phyloP scores from a whole-genome alignment of 2,329 filamentous ascomycete genomes.

The Colletotrichum musae region DNA sequence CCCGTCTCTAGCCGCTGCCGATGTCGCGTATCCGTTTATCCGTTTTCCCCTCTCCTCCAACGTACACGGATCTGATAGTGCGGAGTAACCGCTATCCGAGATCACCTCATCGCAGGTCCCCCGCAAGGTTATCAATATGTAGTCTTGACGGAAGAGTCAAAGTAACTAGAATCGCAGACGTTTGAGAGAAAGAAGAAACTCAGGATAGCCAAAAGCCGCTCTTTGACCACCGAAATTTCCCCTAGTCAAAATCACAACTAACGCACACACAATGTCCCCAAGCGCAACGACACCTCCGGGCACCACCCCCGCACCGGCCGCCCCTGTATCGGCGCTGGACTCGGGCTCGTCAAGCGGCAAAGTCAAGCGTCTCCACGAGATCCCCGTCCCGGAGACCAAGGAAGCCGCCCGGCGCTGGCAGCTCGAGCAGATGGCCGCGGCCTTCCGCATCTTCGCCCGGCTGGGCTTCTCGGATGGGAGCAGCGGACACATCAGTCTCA shows the following conservation, averaged over 20 bases:
- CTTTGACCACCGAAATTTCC: background rate
- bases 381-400: slow-evolving; percentile 30
- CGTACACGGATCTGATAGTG: background rate
- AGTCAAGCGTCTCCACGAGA: slow-evolving; percentile 39
- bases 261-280: slow-evolving; percentile 32
- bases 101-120: background rate
- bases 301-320: slow-evolving; percentile 8
- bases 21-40: slow-evolving; percentile 34
- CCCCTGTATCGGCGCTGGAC: slow-evolving; percentile 30
- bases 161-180: background rate
- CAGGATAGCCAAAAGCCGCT: background rate
- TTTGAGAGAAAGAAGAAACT: background rate
- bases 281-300: slow-evolving; percentile 12
- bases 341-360: slow-evolving; percentile 24
- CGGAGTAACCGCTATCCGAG: slow-evolving; percentile 14
- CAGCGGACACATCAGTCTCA: slow-evolving; percentile 62
- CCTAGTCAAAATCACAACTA: background rate
- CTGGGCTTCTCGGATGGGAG: slow-evolving; percentile 61
- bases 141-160: too few species aligned
- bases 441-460: slow-evolving; percentile 64
- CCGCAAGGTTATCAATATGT: too few species aligned
- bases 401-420: slow-evolving; percentile 52
- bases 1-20: slow-evolving; percentile 15
- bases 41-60: background rate
- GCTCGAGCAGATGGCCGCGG: slow-evolving; percentile 59